Percentiles rank a stretch among this genome's conserved stretches.
phyloP scores from a whole-genome alignment of 2,329 filamentous ascomycete species.

The Coniosporium tulheliwenetii region DNA sequence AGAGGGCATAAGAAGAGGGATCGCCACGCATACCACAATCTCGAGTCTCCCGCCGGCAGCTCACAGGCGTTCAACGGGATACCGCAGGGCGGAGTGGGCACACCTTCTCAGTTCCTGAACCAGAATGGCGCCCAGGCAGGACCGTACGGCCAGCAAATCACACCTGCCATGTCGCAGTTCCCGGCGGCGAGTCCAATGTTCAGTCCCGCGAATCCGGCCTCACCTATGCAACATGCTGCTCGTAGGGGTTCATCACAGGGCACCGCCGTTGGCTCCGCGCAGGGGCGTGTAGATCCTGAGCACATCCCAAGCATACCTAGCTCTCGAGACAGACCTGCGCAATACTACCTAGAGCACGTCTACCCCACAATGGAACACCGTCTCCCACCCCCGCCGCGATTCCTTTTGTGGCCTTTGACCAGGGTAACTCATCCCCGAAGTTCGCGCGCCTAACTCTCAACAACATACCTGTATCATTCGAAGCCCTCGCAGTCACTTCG shows the following conservation, averaged over 20 bases:
- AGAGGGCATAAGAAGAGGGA: constrained; percentile 77
- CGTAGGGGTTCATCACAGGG: constrained; percentile 12
- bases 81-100: constrained; percentile 39
- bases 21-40: constrained; percentile 77
- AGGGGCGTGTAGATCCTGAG: constrained; percentile 71
- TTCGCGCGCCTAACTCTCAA: constrained; percentile 84
- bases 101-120: constrained; percentile 44
- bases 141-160: constrained; percentile 23
- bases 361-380: constrained; percentile 95
- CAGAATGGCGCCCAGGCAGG: constrained; percentile 17
- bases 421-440: constrained; percentile 93
- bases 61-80: constrained; percentile 57
- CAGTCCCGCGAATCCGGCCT: constrained; percentile 20
- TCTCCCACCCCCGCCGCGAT: constrained; percentile 77
- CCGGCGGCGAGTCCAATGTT: constrained; percentile 41
- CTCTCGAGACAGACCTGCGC: constrained; percentile 67
- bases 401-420: constrained; percentile 86
- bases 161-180: constrained; percentile 42
- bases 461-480: constrained; percentile 71
- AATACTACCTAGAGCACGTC: constrained; percentile 71
- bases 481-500: constrained; percentile 64
- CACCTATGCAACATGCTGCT: constrained; percentile 20
- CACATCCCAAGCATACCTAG: constrained; percentile 83
- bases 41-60: constrained; percentile 55
- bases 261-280: constrained; percentile 36